Conservation (phyloP, 2,329 filamentous ascomycete genomes). For the Xylaria sp. region DNA sequence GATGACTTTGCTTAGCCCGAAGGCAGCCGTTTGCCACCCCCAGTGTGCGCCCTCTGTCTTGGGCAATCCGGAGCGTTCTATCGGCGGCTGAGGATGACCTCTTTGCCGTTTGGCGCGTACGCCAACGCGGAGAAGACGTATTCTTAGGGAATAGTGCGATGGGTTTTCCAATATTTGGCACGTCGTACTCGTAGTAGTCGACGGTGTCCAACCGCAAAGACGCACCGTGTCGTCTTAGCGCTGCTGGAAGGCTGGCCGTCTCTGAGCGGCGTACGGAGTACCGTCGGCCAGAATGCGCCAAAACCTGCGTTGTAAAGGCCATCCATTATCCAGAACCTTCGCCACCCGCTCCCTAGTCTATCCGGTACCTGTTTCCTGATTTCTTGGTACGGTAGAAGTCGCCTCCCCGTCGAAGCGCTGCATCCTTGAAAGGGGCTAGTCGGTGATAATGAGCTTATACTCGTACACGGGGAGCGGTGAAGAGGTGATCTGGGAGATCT, state of each 20-base stretch:
- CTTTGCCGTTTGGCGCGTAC: neutral
- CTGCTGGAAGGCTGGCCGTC: neutral
- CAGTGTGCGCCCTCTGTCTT: neutral
- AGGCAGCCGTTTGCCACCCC: neutral
- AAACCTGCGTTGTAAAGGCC: neutral
- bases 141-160: neutral
- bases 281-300: neutral
- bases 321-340: neutral
- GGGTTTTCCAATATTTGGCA: neutral
- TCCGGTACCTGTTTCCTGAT: neutral
- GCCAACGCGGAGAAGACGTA: neutral
- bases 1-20: neutral
- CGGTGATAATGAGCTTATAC: neutral
- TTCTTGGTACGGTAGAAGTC: neutral
- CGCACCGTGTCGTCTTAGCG: neutral
- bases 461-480: neutral
- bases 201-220: neutral
- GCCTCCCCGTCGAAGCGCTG: neutral
- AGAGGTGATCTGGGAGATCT: neutral
- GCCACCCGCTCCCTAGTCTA: neutral
- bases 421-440: neutral
- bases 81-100: neutral
- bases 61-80: neutral
- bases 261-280: neutral
- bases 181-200: neutral